Base-by-base conservation (phyloP, 257 asterid species). In the Scutellaria baicalensis region DNA sequence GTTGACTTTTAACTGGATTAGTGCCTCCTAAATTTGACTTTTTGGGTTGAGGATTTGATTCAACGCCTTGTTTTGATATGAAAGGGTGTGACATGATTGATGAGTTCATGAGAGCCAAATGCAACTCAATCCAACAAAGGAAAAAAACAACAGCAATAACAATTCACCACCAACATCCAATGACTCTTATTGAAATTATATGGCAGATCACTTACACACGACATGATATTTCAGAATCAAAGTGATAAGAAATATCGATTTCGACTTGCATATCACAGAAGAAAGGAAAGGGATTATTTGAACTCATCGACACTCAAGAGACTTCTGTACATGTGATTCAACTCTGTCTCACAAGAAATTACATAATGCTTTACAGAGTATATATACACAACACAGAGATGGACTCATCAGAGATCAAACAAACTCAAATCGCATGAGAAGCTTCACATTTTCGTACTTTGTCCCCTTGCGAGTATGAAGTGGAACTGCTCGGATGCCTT, bases 401-500 rank as follows among this genome's bases (percentile, higher is more conserved):
- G 39, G 42, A 20, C 42, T 20, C 48, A 9, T 38, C 42, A 62
- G 33, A 35, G 23, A 48, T 90, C 85, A 84, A 6, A 84, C 64
- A 21, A 85, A 81, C 79, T 91, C 88, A 49, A 91, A 84, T 42
- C 84, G 90, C 97, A 89, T 78, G 33, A 91, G 96, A 52, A 91
- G 96, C 87, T 85, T 91, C 64, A 80, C 90, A 31, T 78, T 42
- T 40, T 76, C 83, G 75, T 87, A 87, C 71, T 75, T 83, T 9
- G 63, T 84, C 67, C 97, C 97, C 75, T 83, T 87, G 0, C 70
- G 79, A 63, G 56, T 68, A 38, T 80, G 76, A 69, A 91, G 95
- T 17, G 97, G 86, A 72, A 87, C 91, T 1, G 96, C 84, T 66
- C 80, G 74, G 6, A 81, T 61, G 23, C 82, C 85, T 55, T 42